Base-by-base conservation (phyloP, 768 basidiomycete genomes). In the Pleurotus sapidus region DNA sequence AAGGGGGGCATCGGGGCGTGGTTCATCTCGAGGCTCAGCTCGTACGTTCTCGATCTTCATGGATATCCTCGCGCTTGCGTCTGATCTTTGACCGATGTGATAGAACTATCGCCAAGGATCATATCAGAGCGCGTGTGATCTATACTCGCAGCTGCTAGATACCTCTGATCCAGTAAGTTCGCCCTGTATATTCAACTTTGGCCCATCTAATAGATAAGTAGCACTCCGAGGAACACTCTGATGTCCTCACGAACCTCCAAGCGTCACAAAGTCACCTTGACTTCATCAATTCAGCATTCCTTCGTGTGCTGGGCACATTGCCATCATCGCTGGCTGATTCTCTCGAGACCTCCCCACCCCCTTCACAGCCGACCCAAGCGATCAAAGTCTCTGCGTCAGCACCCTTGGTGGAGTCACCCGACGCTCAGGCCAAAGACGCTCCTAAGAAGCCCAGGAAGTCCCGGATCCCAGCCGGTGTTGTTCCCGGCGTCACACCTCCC, bases 11-110 rank as follows among this genome's bases (percentile, higher is more conserved):
- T 60, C 75, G 91, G 60, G 91, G 89, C 11, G 77, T 84, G 37
- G 64, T 84, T 46, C 92, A 95, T 73, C 76, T 97, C 14, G 89
- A 94, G 67, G 94, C 93, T 25, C 95, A 97, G 67, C 74, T 95
- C 71, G 95, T 93, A 68, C 64, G 88, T 74, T 34, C 57, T 55
- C 43, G 30, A 11, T 34, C 8, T 34, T 11, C 30, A 9, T 34
- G 11, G 9, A 9, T 34, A 3, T 3, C 30, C 9, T 8, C 30
- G 30, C 8, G 8, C 30, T 34, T 8, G 9, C 8, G 30, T 7
- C 30, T 34, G 30, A 34, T 34, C 30, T 34, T 34, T 8, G 4
- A 11, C 8, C 30, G 30, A 8, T 11, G 8, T 17, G 57, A 42
- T 63, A 95, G 93, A 82, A 75, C 60, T 95, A 94, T 73, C 83